These are phyloP conservation scores for Cyanidioschyzon merolae DNA, from an alignment of 23 red algal genomes.

Conservation along the genomic window DNA sequence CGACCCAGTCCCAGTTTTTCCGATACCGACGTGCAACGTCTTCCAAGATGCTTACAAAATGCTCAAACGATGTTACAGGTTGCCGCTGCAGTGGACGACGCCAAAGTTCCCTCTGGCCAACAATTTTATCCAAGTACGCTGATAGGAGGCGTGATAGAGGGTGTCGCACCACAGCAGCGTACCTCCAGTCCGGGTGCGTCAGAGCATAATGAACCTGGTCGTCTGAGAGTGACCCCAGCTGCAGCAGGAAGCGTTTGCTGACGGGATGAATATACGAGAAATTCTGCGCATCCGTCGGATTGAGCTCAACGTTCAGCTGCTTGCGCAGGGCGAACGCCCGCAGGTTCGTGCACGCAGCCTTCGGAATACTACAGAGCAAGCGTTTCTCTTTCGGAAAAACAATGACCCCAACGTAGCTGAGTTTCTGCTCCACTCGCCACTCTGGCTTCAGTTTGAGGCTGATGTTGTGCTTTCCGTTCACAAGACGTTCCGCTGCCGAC, in stretches of 20 bases:
- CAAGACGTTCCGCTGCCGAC: no score
- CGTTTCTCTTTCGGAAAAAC: constrained; percentile 6
- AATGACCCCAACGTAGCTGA: constrained; percentile 13
- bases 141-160: background rate
- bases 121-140: constrained; percentile 4
- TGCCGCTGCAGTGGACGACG: background rate
- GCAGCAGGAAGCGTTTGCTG: background rate
- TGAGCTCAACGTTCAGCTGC: background rate
- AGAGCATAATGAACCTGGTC: background rate
- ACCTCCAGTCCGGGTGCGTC: background rate
- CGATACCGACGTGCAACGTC: constrained; percentile 6
- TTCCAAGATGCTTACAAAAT: constrained; percentile 5
- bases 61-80: background rate
- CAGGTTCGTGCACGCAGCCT: constrained; percentile 5
- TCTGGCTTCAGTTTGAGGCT: background rate
- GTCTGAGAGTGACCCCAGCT: constrained; percentile 3
- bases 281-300: background rate
- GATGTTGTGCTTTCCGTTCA: background rate
- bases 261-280: background rate
- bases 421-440: constrained; percentile 14
- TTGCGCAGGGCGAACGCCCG: constrained; percentile 7
- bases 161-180: constrained; percentile 8
- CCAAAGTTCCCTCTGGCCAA: constrained; percentile 5
- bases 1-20: constrained; percentile 17
- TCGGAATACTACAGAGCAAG: background rate